Base-by-base conservation (phyloP, 2,329 filamentous ascomycete species). In the Scleromitrula shiraiana region DNA sequence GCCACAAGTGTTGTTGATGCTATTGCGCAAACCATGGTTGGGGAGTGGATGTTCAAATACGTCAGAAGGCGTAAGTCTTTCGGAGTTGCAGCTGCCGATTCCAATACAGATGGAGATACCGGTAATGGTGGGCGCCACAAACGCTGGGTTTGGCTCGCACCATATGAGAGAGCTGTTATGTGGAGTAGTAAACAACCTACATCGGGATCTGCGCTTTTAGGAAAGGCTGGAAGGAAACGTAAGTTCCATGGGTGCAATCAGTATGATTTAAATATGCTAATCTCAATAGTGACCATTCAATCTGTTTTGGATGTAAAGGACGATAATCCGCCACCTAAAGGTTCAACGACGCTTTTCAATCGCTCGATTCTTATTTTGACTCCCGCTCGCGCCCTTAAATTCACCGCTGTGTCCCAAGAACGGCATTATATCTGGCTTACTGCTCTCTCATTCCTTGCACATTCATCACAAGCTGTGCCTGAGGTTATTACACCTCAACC, bases 171-270 rank as follows among this genome's bases (percentile, higher is more conserved):
- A 53, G 85, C 91, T 10, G 91, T 98, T 51, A 87, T 98, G 66
- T 98, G 93, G 93, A 96, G 91, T 67, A 95, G 85, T 74, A 96
- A 95, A 73, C 93, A 98, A 68, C 93, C 93, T 14, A 88, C 83
- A 8, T 88, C 83, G 58, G 89, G 90, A 26, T 85, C 80, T 59
- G 91, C 90, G 26, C 69, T 98, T 66, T 76, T 97, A 74, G 93
- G 93, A 56, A 98, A 97, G 72, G 85, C 85, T 63, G 93, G 93
- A 46, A 83, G 93, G 59, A 98, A 97, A 70, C 70, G 91, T 95
- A 76, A 82, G 89, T 80, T 49, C 17, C 32, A 40, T 46, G 38
- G 39, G 49, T 42, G 37, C 50, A 33, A 46, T 14, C 37, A 50
- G 7, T 32, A 46, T 39, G 24, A 29, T 45, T 54, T 17, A 49